Conservation (phyloP, 352 stramenopile genomes). For the Phytophthora crassamura region DNA sequence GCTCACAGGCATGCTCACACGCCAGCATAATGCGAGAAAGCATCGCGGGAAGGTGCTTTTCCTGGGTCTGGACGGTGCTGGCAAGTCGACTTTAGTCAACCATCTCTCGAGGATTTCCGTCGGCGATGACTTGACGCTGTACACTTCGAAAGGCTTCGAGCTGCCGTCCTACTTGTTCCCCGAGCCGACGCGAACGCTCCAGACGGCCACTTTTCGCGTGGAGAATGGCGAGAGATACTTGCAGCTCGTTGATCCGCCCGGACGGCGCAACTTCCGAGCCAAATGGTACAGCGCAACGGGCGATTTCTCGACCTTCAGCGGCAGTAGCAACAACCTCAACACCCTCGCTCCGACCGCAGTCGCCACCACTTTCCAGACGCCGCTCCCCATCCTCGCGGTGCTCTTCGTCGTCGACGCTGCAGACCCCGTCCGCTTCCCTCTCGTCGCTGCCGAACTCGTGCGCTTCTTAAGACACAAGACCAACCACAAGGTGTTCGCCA, state of each 20-base stretch:
- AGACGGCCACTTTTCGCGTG: constrained; percentile 45
- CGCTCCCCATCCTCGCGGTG: constrained; percentile 48
- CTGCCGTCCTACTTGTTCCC: constrained; percentile 32
- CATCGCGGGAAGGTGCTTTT: constrained; percentile 53
- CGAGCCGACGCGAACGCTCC: constrained; percentile 33
- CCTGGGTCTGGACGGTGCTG: constrained; percentile 61
- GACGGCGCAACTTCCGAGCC: constrained; percentile 36
- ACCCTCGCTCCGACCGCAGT: constrained; percentile 18
- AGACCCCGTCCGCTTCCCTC: constrained; percentile 53
- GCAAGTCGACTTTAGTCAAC: constrained; percentile 66
- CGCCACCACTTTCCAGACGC: constrained; percentile 13
- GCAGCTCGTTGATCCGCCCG: constrained; percentile 56
- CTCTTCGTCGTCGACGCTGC: constrained; percentile 63
- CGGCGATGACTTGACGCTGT: constrained; percentile 30
- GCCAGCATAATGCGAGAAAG: constrained; percentile 45
- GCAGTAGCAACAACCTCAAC: constrained; percentile 29
- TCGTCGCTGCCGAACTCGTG: constrained; percentile 59
- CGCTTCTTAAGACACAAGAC: constrained; percentile 52
- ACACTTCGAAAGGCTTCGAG: constrained; percentile 16
- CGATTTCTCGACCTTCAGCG: constrained; percentile 16
- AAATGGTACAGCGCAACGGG: constrained; percentile 44
- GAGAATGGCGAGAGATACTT: constrained; percentile 48
- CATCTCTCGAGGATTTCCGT: constrained; percentile 42
- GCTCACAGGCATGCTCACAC: constrained; percentile 32
- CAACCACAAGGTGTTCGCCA: constrained; percentile 32